phyloP scores from a whole-genome alignment of 2,329 filamentous ascomycete species.

The Calonectria hawksworthii region DNA sequence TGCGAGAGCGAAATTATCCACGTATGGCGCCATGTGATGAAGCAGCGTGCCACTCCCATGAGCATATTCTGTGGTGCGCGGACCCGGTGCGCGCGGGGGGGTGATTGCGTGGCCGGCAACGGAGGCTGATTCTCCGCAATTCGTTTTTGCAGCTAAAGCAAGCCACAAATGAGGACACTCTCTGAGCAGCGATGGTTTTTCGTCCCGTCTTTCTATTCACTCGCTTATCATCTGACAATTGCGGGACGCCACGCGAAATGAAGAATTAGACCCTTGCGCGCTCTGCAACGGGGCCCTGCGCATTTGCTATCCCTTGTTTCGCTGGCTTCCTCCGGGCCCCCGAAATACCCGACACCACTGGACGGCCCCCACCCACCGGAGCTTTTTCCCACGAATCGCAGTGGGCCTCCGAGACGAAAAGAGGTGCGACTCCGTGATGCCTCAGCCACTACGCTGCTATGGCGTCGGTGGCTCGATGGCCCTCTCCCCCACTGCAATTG shows the following conservation, averaged over 20 bases:
- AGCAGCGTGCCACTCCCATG: neutral
- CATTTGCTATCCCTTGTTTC: neutral
- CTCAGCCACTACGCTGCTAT: neutral
- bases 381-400: conserved; percentile 6
- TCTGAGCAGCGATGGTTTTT: too few species aligned
- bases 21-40: neutral
- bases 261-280: neutral
- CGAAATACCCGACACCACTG: neutral
- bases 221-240: conserved; percentile 6
- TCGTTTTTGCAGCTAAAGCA: neutral
- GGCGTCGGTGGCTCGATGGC: neutral
- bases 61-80: neutral
- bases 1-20: neutral
- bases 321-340: neutral
- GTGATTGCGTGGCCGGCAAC: neutral
- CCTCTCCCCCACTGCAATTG: neutral
- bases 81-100: neutral
- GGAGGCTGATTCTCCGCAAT: conserved; percentile 7
- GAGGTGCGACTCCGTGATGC: neutral
- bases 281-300: neutral
- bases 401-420: neutral
- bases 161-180: neutral
- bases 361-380: neutral
- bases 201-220: neutral
- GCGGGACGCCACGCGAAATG: neutral